Evolutionary conservation across 2,329 filamentous ascomycete genomes (phyloP).

Genomic region (Alternaria rosae): DNA sequence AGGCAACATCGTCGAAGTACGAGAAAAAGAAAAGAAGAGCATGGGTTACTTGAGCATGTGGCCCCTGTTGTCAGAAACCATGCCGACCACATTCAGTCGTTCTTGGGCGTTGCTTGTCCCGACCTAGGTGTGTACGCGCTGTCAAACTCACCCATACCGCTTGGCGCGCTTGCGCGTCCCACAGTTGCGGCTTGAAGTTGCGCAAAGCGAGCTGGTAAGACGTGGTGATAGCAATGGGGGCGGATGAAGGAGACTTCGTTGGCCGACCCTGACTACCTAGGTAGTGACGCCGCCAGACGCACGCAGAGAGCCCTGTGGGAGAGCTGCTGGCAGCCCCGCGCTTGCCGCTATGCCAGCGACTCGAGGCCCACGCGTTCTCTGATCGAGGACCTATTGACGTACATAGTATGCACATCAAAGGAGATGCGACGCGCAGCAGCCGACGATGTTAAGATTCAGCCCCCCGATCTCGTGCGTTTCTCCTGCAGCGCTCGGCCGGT

Average conservation of each 20-base stretch:
- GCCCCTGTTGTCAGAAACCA: not conserved
- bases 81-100: too few species aligned
- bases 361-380: constrained; percentile 7
- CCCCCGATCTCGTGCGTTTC: not conserved
- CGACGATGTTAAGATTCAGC: not conserved
- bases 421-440: not conserved
- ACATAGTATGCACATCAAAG: not conserved
- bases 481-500: constrained; percentile 1
- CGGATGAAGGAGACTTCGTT: not conserved
- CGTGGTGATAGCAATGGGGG: not conserved
- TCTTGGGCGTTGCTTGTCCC: not conserved
- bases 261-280: not conserved
- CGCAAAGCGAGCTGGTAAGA: not conserved
- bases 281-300: not conserved
- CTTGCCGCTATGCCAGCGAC: not conserved
- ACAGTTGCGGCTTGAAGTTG: not conserved
- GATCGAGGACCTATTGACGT: not conserved
- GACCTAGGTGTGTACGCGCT: not conserved
- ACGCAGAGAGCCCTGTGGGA: not conserved
- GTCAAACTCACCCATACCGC: not conserved
- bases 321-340: not conserved
- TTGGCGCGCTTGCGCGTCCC: not conserved
- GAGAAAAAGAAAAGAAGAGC: not conserved
- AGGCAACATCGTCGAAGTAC: not conserved
- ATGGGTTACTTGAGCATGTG: not conserved